Conservation (phyloP, 2,329 filamentous ascomycete genomes). For the Aureobasidium subglaciale region DNA sequence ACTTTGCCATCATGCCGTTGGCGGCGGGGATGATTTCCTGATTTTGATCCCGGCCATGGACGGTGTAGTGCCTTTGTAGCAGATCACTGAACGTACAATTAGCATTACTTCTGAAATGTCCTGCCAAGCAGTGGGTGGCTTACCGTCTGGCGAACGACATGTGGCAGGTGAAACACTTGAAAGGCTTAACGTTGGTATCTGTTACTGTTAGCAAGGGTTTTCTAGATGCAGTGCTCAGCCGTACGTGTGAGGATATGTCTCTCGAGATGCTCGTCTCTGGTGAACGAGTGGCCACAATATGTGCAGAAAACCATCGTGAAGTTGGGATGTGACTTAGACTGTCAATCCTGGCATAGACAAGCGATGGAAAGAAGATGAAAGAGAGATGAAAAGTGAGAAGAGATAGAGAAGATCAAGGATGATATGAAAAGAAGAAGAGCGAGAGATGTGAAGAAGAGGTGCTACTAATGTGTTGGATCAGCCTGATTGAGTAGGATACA, state of each 20-base stretch:
- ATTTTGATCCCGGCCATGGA: slow-evolving; percentile 44
- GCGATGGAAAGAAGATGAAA: neutral
- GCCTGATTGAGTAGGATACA: slow-evolving; percentile 11
- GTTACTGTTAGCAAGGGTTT: neutral
- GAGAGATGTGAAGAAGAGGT: slow-evolving; percentile 6
- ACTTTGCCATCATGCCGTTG: slow-evolving; percentile 46
- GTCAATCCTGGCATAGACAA: slow-evolving; percentile 5
- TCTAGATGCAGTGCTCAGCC: neutral
- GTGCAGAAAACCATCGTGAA: slow-evolving; percentile 45
- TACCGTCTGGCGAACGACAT: slow-evolving; percentile 49
- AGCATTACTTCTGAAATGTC: slow-evolving; percentile 9
- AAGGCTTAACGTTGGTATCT: slow-evolving; percentile 50
- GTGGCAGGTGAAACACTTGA: slow-evolving; percentile 48
- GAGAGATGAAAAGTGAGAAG: neutral
- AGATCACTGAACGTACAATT: slow-evolving; percentile 36
- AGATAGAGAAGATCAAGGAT: no score
- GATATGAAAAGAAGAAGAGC: neutral
- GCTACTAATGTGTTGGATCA: slow-evolving; percentile 13
- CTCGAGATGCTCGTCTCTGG: slow-evolving; percentile 46
- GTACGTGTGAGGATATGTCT: slow-evolving; percentile 46
- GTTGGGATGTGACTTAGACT: slow-evolving; percentile 17
- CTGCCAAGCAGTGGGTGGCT: slow-evolving; percentile 19
- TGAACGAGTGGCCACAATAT: slow-evolving; percentile 48
- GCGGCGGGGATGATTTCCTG: slow-evolving; percentile 42
- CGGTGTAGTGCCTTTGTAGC: slow-evolving; percentile 45